Base-by-base conservation (phyloP, 1,284 basidiomycete genomes). In the Pseudomicrostroma phylloplanum region DNA sequence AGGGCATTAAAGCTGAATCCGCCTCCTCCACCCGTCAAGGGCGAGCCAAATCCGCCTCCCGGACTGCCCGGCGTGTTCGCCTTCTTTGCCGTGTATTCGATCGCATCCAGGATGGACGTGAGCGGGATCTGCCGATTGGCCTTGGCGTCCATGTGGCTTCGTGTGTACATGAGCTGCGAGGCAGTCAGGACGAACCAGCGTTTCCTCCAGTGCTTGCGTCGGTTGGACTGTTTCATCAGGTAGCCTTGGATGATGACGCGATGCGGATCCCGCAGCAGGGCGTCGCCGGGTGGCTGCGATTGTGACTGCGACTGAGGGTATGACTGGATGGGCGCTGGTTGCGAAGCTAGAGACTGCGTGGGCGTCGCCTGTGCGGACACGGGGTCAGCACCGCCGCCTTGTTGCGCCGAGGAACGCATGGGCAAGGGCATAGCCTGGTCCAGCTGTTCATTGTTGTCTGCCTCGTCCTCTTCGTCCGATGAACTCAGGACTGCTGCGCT, bases 171-270 rank as follows among this genome's bases (percentile, higher is more conserved):
- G 41, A 82, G 64, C 26, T 72, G 67, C 17, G 74, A 68, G 13
- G 74, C 67, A 15, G 77, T 80, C 11, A 82, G 69, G 8, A 80
- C 75, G 43, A 82, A 82, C 80, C 80, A 82, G 12, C 81, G 83
- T 81, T 99, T 98, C 63, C 92, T 84, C 96, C 96, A 99, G 64
- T 87, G 90, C 73, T 91, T 88, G 71, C 93, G 86, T 69, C 94
- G 91, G 57, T 87, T 87, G 51, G 92, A 92, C 79, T 92, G 92
- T 79, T 98, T 98, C 90, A 96, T 94, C 65, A 98, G 82, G 79
- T 98, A 99, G 1, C 92, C 92, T 36, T 88, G 76, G 4, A 72
- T 71, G 59, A 78, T 73, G 59, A 78, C 68, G 23, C 71, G 74
- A 66, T 72, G 69, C 1, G 68, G 67, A 53, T 78, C 74, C 6